Evolutionary conservation across 345 rosid species (phyloP).

Genomic region (Cardamine chenopodiifolia): DNA sequence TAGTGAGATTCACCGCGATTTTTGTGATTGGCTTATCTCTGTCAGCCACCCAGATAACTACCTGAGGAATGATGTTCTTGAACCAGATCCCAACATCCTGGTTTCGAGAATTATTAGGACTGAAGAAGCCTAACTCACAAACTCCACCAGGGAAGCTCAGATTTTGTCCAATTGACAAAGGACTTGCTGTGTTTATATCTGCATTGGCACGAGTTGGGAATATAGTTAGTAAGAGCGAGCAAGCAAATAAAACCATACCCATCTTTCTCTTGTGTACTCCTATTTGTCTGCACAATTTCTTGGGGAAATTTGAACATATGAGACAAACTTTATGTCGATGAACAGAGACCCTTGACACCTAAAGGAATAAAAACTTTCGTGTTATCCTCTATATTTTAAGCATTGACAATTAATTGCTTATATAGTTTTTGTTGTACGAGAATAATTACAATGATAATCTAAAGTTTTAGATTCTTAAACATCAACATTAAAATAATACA

Average conservation of each 20-base stretch:
- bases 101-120: slow-evolving; percentile 30
- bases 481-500: not conserved
- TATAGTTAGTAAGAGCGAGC: not conserved
- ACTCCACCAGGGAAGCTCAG: slow-evolving; percentile 27
- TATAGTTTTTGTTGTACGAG: not conserved
- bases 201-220: not conserved
- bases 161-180: slow-evolving; percentile 32
- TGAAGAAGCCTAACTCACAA: slow-evolving; percentile 48
- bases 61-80: slow-evolving; percentile 41
- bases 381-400: slow-evolving; percentile 4
- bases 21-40: slow-evolving; percentile 48
- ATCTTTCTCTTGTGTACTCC: not conserved
- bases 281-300: not conserved
- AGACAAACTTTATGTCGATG: not conserved
- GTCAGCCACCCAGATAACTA: slow-evolving; percentile 57
- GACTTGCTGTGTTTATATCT: slow-evolving; percentile 20
- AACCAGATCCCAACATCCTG: slow-evolving; percentile 55
- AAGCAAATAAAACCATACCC: slow-evolving; percentile 10
- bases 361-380: not conserved
- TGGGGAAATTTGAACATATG: not conserved
- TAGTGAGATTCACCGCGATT: slow-evolving; percentile 24
- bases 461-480: not conserved
- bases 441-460: not conserved
- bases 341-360: not conserved
- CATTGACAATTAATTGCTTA: not conserved